A percentile compares a stretch with the other conserved stretches of the same genome.
Evolutionary conservation across 106 monocot species (phyloP).

Genomic region (Allium cepa): DNA sequence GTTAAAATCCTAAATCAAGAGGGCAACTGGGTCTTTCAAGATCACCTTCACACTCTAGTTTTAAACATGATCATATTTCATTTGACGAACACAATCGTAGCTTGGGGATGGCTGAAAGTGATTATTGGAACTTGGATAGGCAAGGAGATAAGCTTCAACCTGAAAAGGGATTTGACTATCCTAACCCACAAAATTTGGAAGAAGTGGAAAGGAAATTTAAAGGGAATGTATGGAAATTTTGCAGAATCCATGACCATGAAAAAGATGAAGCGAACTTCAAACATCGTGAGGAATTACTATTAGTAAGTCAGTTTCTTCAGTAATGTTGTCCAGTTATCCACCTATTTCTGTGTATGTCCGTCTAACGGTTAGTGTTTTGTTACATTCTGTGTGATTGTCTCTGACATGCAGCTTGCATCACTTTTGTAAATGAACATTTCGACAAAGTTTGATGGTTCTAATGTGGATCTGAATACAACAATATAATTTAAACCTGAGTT

Average conservation of each 20-base stretch:
- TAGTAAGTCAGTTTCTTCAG: not conserved
- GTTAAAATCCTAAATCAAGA: conserved; percentile 21
- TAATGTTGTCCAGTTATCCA: no score
- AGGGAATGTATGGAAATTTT: conserved; percentile 45
- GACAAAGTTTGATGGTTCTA: no score
- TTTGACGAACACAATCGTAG: conserved; percentile 38
- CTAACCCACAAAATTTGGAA: conserved; percentile 48
- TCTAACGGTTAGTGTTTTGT: no score
- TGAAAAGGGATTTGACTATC: conserved; percentile 35
- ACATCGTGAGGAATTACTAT: conserved; percentile 94
- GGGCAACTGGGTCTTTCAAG: conserved; percentile 45
- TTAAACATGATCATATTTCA: conserved; percentile 36
- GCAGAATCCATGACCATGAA: conserved; percentile 57
- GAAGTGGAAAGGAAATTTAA: conserved; percentile 80
- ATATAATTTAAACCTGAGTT: no score
- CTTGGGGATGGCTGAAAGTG: conserved; percentile 22
- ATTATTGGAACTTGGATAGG: conserved; percentile 38
- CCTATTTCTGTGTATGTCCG: no score
- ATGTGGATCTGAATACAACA: no score
- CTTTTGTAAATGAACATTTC: no score
- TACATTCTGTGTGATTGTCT: no score
- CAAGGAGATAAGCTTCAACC: conserved; percentile 30
- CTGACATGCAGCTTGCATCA: no score
- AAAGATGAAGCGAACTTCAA: conserved; percentile 78
- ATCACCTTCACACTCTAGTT: conserved; percentile 45